phyloP scores from a whole-genome alignment of 345 rosid genomes.

The Dipteronia sinensis region DNA sequence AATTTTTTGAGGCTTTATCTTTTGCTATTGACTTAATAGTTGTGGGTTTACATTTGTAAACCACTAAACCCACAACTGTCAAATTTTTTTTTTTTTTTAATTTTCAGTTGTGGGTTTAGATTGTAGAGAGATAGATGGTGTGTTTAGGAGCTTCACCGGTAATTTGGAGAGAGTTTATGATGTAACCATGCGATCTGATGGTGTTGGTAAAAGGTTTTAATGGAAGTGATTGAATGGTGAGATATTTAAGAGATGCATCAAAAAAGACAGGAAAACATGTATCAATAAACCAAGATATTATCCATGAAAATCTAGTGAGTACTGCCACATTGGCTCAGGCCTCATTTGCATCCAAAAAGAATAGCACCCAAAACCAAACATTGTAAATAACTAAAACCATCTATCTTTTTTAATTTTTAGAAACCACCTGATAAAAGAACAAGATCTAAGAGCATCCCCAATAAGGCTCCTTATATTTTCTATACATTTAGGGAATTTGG shows the following conservation, averaged over 20 bases:
- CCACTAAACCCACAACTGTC: no score
- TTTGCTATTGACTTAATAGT: background rate
- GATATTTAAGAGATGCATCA: background rate
- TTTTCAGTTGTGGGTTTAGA: background rate
- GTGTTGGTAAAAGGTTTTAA: background rate
- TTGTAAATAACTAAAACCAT: no score
- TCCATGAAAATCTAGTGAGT: background rate
- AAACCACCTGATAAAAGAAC: no score
- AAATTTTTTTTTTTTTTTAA: background rate
- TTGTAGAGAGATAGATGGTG: background rate
- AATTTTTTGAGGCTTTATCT: background rate
- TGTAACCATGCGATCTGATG: background rate
- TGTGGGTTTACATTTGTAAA: no score
- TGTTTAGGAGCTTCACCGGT: background rate
- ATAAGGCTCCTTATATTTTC: no score
- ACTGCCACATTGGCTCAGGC: background rate
- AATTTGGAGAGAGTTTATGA: background rate
- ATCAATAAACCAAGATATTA: background rate
- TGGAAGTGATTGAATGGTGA: background rate
- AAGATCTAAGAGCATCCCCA: no score
- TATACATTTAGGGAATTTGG: no score
- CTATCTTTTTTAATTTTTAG: no score
- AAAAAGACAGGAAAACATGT: conserved; percentile 1
- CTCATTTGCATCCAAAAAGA: background rate
- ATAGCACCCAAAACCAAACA: no score